phyloP scores from a whole-genome alignment of 306 rosid genomes.

The Macrotyloma uniflorum region DNA sequence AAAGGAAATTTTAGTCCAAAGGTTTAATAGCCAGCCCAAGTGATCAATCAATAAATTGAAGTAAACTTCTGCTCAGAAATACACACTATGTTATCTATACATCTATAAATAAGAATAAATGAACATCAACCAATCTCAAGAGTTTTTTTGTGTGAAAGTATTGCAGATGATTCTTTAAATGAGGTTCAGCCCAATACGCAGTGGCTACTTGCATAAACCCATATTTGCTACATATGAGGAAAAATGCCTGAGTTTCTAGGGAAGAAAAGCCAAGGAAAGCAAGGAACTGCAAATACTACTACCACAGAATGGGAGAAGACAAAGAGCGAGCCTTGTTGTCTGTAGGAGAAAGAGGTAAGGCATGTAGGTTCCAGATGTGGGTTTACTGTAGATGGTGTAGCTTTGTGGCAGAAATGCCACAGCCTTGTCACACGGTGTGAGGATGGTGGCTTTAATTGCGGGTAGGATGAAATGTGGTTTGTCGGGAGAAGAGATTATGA shows the following conservation, averaged over 20 bases:
- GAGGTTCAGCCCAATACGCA: background rate
- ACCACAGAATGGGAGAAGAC: background rate
- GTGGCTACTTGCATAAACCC: background rate
- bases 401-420: background rate
- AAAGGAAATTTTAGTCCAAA: background rate
- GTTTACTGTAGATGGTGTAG: background rate
- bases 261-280: background rate
- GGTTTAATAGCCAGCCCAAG: background rate
- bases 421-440: background rate
- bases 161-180: background rate
- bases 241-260: background rate
- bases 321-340: background rate
- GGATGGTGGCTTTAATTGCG: background rate
- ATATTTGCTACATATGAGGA: background rate
- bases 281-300: background rate
- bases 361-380: background rate
- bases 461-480: background rate
- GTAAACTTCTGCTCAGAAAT: background rate
- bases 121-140: background rate
- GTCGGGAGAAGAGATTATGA: no score
- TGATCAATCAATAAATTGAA: background rate
- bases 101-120: background rate
- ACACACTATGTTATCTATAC: background rate
- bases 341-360: no score
- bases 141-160: background rate